Conservation (phyloP, 345 rosid species). For the Populus alba region DNA sequence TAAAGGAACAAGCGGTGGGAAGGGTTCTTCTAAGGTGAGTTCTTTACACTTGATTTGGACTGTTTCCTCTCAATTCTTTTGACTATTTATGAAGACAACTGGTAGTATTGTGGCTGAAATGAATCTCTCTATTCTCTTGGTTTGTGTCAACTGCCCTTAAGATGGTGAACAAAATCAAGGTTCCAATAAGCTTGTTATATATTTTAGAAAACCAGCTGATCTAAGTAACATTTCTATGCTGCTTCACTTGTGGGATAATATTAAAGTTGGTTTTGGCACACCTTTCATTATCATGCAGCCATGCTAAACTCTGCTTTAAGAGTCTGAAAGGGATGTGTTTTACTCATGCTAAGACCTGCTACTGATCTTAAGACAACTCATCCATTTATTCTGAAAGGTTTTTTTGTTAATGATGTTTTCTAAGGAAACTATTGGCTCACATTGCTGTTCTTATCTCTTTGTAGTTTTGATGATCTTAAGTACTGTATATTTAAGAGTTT, state of each 20-base stretch:
- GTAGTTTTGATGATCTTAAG: neutral
- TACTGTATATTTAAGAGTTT: neutral
- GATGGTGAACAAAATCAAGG: neutral
- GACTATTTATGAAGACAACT: neutral
- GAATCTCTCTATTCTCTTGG: neutral
- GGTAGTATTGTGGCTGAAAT: neutral
- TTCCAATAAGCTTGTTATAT: neutral
- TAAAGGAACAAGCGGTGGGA: constrained; percentile 65
- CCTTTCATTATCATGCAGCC: neutral
- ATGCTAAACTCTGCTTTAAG: neutral
- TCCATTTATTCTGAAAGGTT: neutral
- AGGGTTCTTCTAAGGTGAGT: constrained; percentile 83
- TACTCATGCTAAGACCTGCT: neutral
- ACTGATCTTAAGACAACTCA: neutral
- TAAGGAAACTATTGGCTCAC: neutral
- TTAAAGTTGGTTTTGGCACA: neutral
- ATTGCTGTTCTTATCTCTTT: neutral
- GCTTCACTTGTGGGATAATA: neutral
- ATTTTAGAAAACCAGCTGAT: neutral
- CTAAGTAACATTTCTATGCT: neutral
- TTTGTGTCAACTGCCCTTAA: neutral
- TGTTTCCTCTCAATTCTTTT: neutral
- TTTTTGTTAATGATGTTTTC: neutral
- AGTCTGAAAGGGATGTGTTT: neutral
- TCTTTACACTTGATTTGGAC: neutral